phyloP scores from a whole-genome alignment of 495 filamentous ascomycete species.

The Penicillium waksmanii region DNA sequence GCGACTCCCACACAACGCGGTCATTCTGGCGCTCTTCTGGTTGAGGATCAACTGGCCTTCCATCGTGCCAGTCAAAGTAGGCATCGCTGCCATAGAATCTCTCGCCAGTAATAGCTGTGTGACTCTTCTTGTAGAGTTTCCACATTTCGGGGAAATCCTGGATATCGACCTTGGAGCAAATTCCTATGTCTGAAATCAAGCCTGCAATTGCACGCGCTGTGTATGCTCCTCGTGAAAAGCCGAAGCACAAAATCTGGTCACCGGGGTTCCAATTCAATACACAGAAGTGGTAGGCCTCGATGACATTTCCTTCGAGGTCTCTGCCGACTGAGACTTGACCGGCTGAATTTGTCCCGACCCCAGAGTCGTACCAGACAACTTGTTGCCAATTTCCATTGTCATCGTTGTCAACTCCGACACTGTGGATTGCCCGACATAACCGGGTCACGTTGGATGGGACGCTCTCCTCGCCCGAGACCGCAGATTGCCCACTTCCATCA shows the following conservation, averaged over 20 bases:
- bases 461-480: conserved; percentile 19
- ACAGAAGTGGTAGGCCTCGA: conserved; percentile 25
- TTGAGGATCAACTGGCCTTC: conserved; percentile 19
- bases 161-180: conserved; percentile 42
- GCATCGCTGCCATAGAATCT: conserved; percentile 16
- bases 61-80: conserved; percentile 7
- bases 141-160: conserved; percentile 46
- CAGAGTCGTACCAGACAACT: conserved; percentile 26
- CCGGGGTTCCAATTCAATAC: conserved; percentile 48
- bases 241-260: conserved; percentile 62
- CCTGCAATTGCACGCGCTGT: conserved; percentile 59
- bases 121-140: conserved; percentile 45
- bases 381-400: conserved; percentile 17
- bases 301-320: conserved; percentile 12
- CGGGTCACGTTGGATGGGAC: conserved; percentile 25
- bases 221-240: conserved; percentile 62
- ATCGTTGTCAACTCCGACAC: conserved; percentile 8
- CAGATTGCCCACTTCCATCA: conserved; percentile 25
- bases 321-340: conserved; percentile 13
- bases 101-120: conserved; percentile 21
- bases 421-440: conserved; percentile 18
- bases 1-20: conserved; percentile 2
- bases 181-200: conserved; percentile 52
- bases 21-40: conserved; percentile 5
- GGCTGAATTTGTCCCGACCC: conserved; percentile 17